Evolutionary conservation across 176 grass and related monocot species (phyloP), one percentile per base, ranked within the genome.

Genomic region (Leersia perrieri): DNA sequence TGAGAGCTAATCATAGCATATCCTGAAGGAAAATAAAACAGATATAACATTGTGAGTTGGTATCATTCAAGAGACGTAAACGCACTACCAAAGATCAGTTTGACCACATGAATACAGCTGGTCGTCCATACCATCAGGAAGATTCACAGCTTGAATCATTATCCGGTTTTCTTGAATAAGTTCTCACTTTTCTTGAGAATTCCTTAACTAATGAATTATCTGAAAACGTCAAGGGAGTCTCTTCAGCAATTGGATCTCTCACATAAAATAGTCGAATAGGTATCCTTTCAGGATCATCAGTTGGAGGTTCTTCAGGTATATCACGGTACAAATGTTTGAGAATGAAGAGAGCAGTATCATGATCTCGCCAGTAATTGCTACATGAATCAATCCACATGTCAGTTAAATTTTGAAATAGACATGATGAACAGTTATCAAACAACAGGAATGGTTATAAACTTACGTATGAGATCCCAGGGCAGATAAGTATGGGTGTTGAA

Each of bases 301-400:
- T 27, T 29, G 88, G 90, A 65, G 95, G 49, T 38, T 98, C 95
- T 72, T 98, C 95, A 60, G 92, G 90, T 85, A 98, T 91, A 85
- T 91, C 88, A 73, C 92, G 81, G 80, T 98, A 98, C 55, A 98
- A 53, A 75, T 98, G 95, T 71, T 93, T 98, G 69, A 98, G 58
- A 73, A 98, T 98, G 68, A 98, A 98, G 53, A 98, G 95, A 11
- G 92, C 95, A 39, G 95, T 98, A 51, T 98, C 95, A 83, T 95
- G 79, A 71, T 98, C 95, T 47, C 95, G 92, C 95, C 92, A 98
- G 35, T 98, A 98, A 77, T 98, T 98, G 65, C 95, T 98, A 85
- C 70, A 81, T 29, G 22, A 25, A 72, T 72, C 2, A 18, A 85
- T 16, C 67, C 55, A 64, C 3, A 70, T 13, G 39, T 23, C 60